phyloP scores from a whole-genome alignment of 1,284 basidiomycete species.

The Ustilago sp. region DNA sequence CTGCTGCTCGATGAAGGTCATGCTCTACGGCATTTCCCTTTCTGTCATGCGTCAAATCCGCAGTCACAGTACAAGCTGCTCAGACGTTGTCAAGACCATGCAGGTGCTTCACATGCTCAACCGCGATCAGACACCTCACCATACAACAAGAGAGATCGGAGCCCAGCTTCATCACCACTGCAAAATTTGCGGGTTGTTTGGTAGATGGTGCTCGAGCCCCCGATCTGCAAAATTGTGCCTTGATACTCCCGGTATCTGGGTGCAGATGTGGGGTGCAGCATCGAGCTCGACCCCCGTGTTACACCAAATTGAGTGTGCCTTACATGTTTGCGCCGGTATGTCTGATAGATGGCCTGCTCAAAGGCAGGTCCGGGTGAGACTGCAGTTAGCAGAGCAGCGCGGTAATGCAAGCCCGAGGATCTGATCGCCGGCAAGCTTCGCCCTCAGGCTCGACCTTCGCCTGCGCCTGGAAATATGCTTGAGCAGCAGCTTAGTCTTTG shows the following conservation, averaged over 20 bases:
- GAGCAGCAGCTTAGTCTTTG: background rate
- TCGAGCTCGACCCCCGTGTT: background rate
- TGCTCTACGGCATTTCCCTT: background rate
- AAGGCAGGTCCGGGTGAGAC: background rate
- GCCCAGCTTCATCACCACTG: background rate
- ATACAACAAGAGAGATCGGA: background rate
- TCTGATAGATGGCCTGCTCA: background rate
- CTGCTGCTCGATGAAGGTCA: background rate
- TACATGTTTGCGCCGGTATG: background rate
- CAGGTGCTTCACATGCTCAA: background rate
- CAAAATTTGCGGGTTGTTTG: background rate
- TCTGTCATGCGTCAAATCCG: background rate
- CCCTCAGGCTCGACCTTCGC: background rate
- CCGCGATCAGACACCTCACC: background rate
- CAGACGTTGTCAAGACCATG: background rate
- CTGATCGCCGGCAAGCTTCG: slow-evolving; percentile 1
- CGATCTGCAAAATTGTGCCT: background rate
- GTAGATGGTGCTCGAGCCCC: background rate
- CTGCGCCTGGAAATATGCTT: background rate
- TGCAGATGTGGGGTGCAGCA: background rate
- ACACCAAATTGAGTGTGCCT: background rate
- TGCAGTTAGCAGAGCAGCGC: background rate
- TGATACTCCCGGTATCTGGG: background rate
- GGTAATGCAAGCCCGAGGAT: background rate
- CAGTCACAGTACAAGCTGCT: background rate